phyloP scores from a whole-genome alignment of 2,329 filamentous ascomycete species.

The Dactylellina cionopaga region DNA sequence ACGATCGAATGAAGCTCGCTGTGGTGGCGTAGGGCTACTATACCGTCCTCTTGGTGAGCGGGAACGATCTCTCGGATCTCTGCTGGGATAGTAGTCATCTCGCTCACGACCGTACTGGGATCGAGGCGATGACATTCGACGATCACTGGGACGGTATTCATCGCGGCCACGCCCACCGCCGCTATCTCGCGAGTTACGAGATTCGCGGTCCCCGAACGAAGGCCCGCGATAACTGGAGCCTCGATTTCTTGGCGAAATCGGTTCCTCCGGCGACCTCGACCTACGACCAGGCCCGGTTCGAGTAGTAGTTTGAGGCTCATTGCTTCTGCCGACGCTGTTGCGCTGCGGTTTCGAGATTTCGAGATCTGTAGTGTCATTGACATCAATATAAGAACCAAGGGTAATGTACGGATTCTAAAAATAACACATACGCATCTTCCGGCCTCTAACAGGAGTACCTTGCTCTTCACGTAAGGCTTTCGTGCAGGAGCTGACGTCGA shows the following conservation, averaged over 20 bases:
- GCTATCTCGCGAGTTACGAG: conserved; percentile 40
- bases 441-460: conserved; percentile 82
- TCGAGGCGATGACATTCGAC: conserved; percentile 62
- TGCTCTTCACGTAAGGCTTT: conserved; percentile 81
- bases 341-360: conserved; percentile 90
- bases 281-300: conserved; percentile 58
- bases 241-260: conserved; percentile 57
- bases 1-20: conserved; percentile 36
- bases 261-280: conserved; percentile 60
- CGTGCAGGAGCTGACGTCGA: conserved; percentile 77
- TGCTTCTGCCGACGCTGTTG: conserved; percentile 72
- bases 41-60: conserved; percentile 90
- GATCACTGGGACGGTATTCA: conserved; percentile 67
- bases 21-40: conserved; percentile 34
- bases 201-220: conserved; percentile 62
- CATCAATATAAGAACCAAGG: conserved; percentile 41
- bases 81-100: conserved; percentile 65
- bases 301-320: conserved; percentile 62
- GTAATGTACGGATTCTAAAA: not conserved
- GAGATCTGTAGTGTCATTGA: conserved; percentile 70
- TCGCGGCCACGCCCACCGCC: conserved; percentile 64
- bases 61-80: conserved; percentile 76
- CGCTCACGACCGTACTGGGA: conserved; percentile 75
- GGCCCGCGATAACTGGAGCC: conserved; percentile 63
- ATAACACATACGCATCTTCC: conserved; percentile 84